These are phyloP conservation scores for Picea mariana DNA, from an alignment of 83 land plant species.

Conservation along the genomic window DNA sequence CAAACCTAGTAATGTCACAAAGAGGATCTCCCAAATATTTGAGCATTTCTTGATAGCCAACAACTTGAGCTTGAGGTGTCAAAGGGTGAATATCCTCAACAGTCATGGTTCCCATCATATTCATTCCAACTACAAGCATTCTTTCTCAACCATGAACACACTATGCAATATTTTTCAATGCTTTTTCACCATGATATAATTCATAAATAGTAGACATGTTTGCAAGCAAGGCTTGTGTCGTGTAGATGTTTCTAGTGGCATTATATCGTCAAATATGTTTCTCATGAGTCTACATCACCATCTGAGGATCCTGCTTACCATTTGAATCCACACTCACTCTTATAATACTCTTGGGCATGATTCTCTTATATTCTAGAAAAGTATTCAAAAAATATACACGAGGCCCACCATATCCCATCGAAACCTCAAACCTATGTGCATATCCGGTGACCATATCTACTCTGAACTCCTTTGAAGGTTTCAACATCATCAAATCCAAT, in stretches of 20 bases:
- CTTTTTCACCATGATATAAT: conserved; percentile 96
- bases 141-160: conserved; percentile 90
- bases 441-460: conserved; percentile 94
- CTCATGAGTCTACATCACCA: conserved; percentile 99
- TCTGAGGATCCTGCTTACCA: conserved; percentile 91
- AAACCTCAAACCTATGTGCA: conserved; percentile 98
- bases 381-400: conserved; percentile 98
- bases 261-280: conserved; percentile 96
- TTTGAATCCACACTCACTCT: conserved; percentile 91
- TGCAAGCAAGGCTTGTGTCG: conserved; percentile 96
- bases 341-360: conserved; percentile 97
- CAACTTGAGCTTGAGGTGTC: conserved; percentile 82
- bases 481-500: conserved; percentile 32
- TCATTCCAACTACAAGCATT: conserved; percentile 75
- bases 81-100: conserved; percentile 87
- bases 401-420: conserved; percentile 99
- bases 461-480: conserved; percentile 68
- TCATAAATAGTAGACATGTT: conserved; percentile 99
- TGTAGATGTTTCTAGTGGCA: conserved; percentile 99
- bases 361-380: conserved; percentile 93
- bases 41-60: conserved; percentile 99
- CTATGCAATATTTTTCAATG: conserved; percentile 85
- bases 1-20: conserved; percentile 35
- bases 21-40: conserved; percentile 75
- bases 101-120: conserved; percentile 66